Percentiles rank a stretch among this genome's conserved stretches.
phyloP scores from a whole-genome alignment of 139 green algal genomes.

The Chlorella vulgaris region DNA sequence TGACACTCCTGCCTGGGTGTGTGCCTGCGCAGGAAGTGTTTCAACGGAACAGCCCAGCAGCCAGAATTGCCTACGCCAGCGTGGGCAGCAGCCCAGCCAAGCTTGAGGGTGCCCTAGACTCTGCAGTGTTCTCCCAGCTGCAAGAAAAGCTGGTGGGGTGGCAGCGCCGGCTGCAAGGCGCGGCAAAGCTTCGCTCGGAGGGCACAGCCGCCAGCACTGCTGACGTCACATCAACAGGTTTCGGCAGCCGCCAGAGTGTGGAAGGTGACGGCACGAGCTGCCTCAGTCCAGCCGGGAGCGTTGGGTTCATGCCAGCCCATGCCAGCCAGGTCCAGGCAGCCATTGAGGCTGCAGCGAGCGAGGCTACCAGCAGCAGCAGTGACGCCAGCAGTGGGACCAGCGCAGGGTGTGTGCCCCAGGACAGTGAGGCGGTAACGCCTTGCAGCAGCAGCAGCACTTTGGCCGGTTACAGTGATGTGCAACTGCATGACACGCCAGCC shows the following conservation, averaged over 20 bases:
- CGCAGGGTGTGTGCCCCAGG: too few relatives aligned
- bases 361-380: neutral
- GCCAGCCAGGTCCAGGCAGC: conserved; percentile 4
- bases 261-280: too few relatives aligned
- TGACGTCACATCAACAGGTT: neutral
- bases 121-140: too few relatives aligned
- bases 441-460: conserved; percentile 1
- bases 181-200: conserved; percentile 10
- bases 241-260: neutral
- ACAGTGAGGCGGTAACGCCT: neutral
- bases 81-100: neutral
- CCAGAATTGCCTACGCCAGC: neutral
- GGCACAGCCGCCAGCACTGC: neutral
- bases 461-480: too few relatives aligned
- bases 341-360: conserved; percentile 12
- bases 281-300: neutral
- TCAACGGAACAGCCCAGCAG: neutral
- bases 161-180: conserved; percentile 7
- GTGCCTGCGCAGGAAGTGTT: too few relatives aligned
- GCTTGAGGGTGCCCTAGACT: neutral
- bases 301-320: neutral
- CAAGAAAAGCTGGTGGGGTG: neutral
- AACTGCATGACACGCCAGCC: neutral
- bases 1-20: too few relatives aligned
- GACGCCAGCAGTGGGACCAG: neutral